Base-by-base conservation (phyloP, 257 asterid genomes). In the Solanum corneliomulleri region DNA sequence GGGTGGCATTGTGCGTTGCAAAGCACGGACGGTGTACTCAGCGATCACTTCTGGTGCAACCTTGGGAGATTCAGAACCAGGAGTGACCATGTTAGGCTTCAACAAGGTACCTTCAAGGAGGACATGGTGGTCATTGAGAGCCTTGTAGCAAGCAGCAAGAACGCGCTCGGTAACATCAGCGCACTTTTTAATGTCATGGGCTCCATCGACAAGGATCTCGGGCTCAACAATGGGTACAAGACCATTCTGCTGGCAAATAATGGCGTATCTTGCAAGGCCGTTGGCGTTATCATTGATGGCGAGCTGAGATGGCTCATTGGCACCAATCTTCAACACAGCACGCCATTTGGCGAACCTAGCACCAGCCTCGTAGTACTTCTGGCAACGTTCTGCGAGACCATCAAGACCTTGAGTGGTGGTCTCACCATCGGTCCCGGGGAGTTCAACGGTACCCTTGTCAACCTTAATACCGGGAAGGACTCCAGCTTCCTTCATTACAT, bases 41-140 rank as follows among this genome's bases (percentile, higher is more conserved):
- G 96, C 96, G 35, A 93, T 71, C 49, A 93, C 93, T 89, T 93
- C 94, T 2, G 96, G 95, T 3, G 93, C 92, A 25, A 89, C 95
- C 91, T 92, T 92, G 21, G 86, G 60, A 3, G 95, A 80, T 2
- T 93, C 96, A 1, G 96, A 93, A 2, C 96, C 96, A 0, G 96
- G 96, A 58, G 96, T 93, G 42, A 93, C 94, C 96, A 93, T 93
- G 92, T 93, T 92, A 8, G 96, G 96, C 91, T 93, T 93, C 86
- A 93, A 89, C 25, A 93, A 89, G 37, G 95, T 93, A 70, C 95
- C 95, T 87, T 93, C 95, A 0, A 93, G 92, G 33, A 93, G 95
- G 83, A 93, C 93, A 2, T 93, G 92, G 89, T 93, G 94, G 74
- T 93, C 94, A 35, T 91, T 93, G 23, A 93, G 93, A 2, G 96